phyloP scores from a whole-genome alignment of 257 asterid genomes.

The Ilex asprella region DNA sequence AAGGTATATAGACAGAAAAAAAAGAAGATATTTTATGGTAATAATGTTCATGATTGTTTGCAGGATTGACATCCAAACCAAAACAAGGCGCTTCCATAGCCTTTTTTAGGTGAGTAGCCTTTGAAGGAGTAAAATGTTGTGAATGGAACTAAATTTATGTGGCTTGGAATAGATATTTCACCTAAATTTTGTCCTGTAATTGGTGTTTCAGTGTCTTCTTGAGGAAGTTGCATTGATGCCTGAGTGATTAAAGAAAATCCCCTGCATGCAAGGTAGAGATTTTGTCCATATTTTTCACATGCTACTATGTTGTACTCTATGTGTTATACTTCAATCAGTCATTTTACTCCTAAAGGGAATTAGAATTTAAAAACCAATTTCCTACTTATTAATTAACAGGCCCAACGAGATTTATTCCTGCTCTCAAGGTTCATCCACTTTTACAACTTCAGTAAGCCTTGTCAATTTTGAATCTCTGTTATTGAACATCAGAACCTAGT shows the following conservation, averaged over 20 bases:
- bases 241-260: conserved; percentile 67
- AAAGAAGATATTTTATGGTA: too few relatives aligned
- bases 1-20: too few relatives aligned
- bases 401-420: conserved; percentile 77
- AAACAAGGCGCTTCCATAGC: conserved; percentile 36
- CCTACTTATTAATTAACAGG: conserved; percentile 34
- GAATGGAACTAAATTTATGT: too few relatives aligned
- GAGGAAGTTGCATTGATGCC: conserved; percentile 66
- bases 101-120: conserved; percentile 56
- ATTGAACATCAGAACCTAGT: too few relatives aligned
- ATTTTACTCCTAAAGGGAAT: too few relatives aligned
- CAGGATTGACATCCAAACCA: conserved; percentile 77
- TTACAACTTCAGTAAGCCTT: conserved; percentile 54
- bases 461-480: neutral
- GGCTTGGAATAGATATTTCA: too few relatives aligned
- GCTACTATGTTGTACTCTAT: too few relatives aligned
- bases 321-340: neutral
- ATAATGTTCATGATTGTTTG: neutral
- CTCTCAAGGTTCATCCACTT: conserved; percentile 54
- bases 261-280: conserved; percentile 54
- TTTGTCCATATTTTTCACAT: too few relatives aligned
- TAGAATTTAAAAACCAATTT: neutral
- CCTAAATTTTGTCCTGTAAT: too few relatives aligned
- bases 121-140: too few relatives aligned
- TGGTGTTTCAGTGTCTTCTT: too few relatives aligned